Percentiles rank a stretch among this genome's conserved stretches.
Evolutionary conservation across 257 asterid genomes (phyloP).

Genomic region (Echites panduratus): DNA sequence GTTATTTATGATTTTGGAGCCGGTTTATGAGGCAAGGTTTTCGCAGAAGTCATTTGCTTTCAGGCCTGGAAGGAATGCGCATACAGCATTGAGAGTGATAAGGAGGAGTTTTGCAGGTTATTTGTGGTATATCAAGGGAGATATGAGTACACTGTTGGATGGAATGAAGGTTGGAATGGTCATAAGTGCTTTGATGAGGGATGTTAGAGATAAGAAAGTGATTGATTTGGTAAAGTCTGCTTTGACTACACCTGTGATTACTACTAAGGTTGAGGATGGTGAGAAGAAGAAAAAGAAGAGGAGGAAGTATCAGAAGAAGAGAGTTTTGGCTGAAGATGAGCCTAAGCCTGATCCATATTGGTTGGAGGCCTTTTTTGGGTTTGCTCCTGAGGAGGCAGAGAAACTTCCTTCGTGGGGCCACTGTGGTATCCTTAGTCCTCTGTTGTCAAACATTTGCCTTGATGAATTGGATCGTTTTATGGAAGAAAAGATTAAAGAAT

Average conservation of each 20-base stretch:
- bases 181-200: conserved; percentile 84
- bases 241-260: conserved; percentile 70
- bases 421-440: conserved; percentile 94
- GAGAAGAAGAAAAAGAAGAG: conserved; percentile 74
- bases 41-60: conserved; percentile 87
- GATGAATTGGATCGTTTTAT: conserved; percentile 93
- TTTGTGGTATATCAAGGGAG: conserved; percentile 92
- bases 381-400: conserved; percentile 94
- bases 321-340: conserved; percentile 88
- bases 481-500: conserved; percentile 82
- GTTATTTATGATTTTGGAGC: conserved; percentile 75
- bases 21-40: conserved; percentile 80
- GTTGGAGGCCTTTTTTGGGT: conserved; percentile 85
- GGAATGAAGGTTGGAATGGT: conserved; percentile 94
- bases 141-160: conserved; percentile 78
- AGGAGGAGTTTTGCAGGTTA: conserved; percentile 97
- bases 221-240: conserved; percentile 87
- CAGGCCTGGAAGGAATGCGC: conserved; percentile 93
- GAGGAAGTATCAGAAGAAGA: conserved; percentile 90
- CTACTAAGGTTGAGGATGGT: conserved; percentile 50
- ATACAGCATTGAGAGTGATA: conserved; percentile 75
- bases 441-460: conserved; percentile 77
- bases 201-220: conserved; percentile 89
- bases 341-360: conserved; percentile 98
- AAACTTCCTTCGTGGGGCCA: conserved; percentile 93